phyloP scores from a whole-genome alignment of 306 rosid genomes.

The Cucurbita maxima region DNA sequence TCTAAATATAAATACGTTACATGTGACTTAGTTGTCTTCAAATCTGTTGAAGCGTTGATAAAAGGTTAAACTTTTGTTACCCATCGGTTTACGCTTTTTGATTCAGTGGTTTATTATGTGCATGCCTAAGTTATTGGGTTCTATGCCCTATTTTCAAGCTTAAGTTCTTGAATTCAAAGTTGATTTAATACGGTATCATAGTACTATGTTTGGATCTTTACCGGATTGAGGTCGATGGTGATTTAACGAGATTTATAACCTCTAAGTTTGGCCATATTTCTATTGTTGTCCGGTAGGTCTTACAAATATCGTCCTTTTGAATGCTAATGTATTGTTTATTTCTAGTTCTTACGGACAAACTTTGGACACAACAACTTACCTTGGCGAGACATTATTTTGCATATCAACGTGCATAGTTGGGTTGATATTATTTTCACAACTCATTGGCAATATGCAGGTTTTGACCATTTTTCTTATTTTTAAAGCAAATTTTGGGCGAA shows the following conservation, averaged over 20 bases:
- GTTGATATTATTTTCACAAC: constrained; percentile 44
- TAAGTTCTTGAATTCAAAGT: not conserved
- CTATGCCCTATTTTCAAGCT: not conserved
- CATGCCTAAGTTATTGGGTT: not conserved
- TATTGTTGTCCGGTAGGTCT: not conserved
- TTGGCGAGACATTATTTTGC: constrained; percentile 62
- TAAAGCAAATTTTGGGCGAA: not conserved
- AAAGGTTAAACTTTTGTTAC: no score
- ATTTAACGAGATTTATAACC: not conserved
- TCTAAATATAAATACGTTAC: not conserved
- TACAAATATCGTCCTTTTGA: not conserved
- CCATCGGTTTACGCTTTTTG: not conserved
- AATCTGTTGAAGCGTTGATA: not conserved
- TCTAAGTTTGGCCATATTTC: not conserved
- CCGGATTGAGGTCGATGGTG: not conserved
- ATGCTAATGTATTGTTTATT: not conserved
- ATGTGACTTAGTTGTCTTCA: not conserved
- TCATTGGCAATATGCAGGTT: constrained; percentile 96
- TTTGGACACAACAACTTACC: constrained; percentile 54
- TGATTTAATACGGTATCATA: not conserved
- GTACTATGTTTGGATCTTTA: no score
- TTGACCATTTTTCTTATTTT: not conserved
- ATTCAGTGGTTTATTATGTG: not conserved
- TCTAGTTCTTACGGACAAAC: constrained; percentile 65
- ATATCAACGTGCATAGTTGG: constrained; percentile 50